These are phyloP conservation scores for Penicillium hordei DNA, from an alignment of 2,329 filamentous ascomycete species.

Conservation along the genomic window DNA sequence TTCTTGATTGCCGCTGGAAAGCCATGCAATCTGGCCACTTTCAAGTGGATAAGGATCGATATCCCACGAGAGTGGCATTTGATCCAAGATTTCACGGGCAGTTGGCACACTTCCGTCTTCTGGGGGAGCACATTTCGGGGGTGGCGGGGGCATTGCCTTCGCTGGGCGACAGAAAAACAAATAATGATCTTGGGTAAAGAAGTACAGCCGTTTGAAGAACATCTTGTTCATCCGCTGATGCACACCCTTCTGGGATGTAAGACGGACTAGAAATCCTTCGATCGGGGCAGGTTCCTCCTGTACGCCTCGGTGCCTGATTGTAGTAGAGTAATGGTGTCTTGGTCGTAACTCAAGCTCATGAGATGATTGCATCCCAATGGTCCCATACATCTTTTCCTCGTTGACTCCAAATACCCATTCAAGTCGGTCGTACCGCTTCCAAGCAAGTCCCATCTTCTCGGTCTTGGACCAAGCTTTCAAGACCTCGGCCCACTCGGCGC, in stretches of 20 bases:
- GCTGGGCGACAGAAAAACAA: constrained; percentile 63
- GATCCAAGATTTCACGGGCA: constrained; percentile 54
- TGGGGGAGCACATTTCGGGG: constrained; percentile 53
- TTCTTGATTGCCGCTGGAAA: constrained; percentile 49
- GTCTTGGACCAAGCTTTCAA: constrained; percentile 59
- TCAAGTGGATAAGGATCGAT: constrained; percentile 61
- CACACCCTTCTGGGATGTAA: constrained; percentile 63
- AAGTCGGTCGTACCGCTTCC: constrained; percentile 67
- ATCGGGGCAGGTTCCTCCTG: constrained; percentile 61
- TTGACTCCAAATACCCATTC: constrained; percentile 68
- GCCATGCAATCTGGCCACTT: constrained; percentile 58
- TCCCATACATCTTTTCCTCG: constrained; percentile 68
- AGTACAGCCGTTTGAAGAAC: constrained; percentile 66
- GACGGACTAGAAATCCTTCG: constrained; percentile 65
- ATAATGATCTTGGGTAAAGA: constrained; percentile 63
- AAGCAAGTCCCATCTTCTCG: constrained; percentile 63
- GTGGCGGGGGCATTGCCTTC: constrained; percentile 59
- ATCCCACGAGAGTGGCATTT: constrained; percentile 61
- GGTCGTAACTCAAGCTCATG: constrained; percentile 67
- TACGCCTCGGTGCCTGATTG: constrained; percentile 39
- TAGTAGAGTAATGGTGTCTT: constrained; percentile 64
- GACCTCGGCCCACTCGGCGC: constrained; percentile 60
- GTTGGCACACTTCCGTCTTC: constrained; percentile 52
- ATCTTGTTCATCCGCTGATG: constrained; percentile 59
- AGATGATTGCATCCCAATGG: constrained; percentile 65